Evolutionary conservation across 306 rosid species (phyloP).

Genomic region (Abrus pulchellus): DNA sequence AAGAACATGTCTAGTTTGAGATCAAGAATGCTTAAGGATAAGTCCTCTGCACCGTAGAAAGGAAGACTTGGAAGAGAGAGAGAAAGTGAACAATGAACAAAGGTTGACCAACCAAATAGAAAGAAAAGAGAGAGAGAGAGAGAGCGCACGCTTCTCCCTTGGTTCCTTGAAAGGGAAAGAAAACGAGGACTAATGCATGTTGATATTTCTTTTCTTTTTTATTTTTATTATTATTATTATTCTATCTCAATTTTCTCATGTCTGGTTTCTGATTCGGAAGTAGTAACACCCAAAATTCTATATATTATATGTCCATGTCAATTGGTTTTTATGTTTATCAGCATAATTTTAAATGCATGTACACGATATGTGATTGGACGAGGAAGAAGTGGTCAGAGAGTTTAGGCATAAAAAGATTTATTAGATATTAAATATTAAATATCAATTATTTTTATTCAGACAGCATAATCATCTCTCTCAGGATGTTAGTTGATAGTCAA

Average conservation of each 20-base stretch:
- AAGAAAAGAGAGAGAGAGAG: neutral
- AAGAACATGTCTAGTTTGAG: constrained; percentile 32
- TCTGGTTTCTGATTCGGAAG: no score
- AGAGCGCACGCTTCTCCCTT: neutral
- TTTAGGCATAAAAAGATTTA: constrained; percentile 1
- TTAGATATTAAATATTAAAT: no score
- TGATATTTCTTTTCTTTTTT: neutral
- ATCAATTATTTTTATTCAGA: no score
- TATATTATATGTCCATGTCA: neutral
- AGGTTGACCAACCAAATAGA: constrained; percentile 45
- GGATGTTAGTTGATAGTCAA: neutral
- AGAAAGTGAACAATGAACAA: constrained; percentile 36
- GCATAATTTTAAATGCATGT: neutral
- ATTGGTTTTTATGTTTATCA: constrained; percentile 21
- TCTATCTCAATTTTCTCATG: constrained; percentile 28
- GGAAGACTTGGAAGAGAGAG: constrained; percentile 25
- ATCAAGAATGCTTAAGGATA: constrained; percentile 1
- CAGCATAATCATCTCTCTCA: no score
- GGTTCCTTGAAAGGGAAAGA: constrained; percentile 32
- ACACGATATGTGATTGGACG: neutral
- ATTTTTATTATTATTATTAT: neutral
- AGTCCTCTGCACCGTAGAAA: constrained; percentile 24
- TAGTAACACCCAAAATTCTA: neutral
- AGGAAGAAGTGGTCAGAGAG: neutral
- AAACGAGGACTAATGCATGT: neutral